Percentiles rank a stretch among this genome's conserved stretches.
phyloP scores from a whole-genome alignment of 305 asterid species.

The Solanum hybrid region DNA sequence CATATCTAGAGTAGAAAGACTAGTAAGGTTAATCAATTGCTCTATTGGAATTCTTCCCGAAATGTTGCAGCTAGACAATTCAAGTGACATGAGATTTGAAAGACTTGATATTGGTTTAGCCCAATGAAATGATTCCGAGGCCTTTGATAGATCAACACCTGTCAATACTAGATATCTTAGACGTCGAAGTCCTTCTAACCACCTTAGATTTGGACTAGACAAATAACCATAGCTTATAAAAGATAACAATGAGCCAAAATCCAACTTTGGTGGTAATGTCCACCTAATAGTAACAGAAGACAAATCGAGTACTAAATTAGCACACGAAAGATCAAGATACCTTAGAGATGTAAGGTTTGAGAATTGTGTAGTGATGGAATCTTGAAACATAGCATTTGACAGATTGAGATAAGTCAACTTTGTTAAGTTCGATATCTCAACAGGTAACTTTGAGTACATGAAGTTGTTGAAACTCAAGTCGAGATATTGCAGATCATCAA shows the following conservation, averaged over 20 bases:
- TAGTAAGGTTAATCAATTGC: not conserved
- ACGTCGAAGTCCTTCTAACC: constrained; percentile 1
- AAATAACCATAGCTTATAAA: not conserved
- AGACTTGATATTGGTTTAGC: constrained; percentile 5
- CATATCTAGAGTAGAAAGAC: not conserved
- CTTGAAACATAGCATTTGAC: constrained; percentile 11
- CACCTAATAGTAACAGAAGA: not conserved
- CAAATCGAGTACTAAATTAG: not conserved
- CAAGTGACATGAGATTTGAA: constrained; percentile 2
- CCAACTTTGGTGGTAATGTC: not conserved
- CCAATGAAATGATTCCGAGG: not conserved
- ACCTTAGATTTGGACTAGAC: not conserved
- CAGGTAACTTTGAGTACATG: constrained; percentile 14
- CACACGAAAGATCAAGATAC: constrained; percentile 21
- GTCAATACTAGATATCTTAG: not conserved
- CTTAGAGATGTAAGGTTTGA: constrained; percentile 17
- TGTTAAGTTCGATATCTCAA: constrained; percentile 12
- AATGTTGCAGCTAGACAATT: constrained; percentile 4
- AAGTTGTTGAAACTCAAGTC: constrained; percentile 26
- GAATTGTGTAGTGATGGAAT: constrained; percentile 9
- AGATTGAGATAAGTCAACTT: constrained; percentile 19
- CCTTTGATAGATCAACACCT: constrained; percentile 8
- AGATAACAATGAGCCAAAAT: not conserved
- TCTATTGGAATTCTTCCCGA: not conserved
- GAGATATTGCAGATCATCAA: constrained; percentile 15